A percentile compares a stretch with the other conserved stretches of the same genome.
Evolutionary conservation across 2,329 filamentous ascomycete genomes (phyloP).

Genomic region (Botrytis paeoniae): DNA sequence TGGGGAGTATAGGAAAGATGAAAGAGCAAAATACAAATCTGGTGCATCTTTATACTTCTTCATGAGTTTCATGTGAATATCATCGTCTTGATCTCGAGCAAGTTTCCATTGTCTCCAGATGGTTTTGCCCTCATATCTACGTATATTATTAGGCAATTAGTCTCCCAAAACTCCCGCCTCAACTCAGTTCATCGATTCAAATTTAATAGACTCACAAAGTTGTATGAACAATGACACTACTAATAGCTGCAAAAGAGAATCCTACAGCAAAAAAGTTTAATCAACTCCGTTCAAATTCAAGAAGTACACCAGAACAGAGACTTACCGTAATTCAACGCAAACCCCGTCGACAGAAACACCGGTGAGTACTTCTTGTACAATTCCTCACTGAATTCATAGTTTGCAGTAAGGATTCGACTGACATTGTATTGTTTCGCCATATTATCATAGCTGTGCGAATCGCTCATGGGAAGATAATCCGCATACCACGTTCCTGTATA

Average conservation of each 20-base stretch:
- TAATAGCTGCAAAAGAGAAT: conserved; percentile 58
- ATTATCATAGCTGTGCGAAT: conserved; percentile 54
- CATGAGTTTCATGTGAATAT: conserved; percentile 50
- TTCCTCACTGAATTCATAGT: conserved; percentile 56
- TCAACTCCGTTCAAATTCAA: neutral
- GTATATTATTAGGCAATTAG: conserved; percentile 49
- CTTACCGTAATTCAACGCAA: conserved; percentile 49
- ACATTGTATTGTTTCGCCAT: conserved; percentile 55
- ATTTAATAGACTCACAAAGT: conserved; percentile 45
- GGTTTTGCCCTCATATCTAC: conserved; percentile 59
- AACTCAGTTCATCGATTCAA: neutral
- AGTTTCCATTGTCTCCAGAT: conserved; percentile 65
- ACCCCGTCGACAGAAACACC: conserved; percentile 55
- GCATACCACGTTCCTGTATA: conserved; percentile 63
- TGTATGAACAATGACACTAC: conserved; percentile 57
- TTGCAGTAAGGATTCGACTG: conserved; percentile 53
- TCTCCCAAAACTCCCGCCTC: neutral
- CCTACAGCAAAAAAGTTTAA: neutral
- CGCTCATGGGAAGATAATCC: conserved; percentile 51
- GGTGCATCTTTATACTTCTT: conserved; percentile 45
- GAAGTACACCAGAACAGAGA: neutral
- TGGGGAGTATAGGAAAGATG: neutral
- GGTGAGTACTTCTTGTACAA: conserved; percentile 49
- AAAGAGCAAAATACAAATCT: neutral
- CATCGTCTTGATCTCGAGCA: conserved; percentile 47